A percentile compares a stretch with the other conserved stretches of the same genome.
These are phyloP conservation scores for Saccharomycopsis javanensis DNA, from an alignment of 805 yeast genomes.

Conservation along the genomic window DNA sequence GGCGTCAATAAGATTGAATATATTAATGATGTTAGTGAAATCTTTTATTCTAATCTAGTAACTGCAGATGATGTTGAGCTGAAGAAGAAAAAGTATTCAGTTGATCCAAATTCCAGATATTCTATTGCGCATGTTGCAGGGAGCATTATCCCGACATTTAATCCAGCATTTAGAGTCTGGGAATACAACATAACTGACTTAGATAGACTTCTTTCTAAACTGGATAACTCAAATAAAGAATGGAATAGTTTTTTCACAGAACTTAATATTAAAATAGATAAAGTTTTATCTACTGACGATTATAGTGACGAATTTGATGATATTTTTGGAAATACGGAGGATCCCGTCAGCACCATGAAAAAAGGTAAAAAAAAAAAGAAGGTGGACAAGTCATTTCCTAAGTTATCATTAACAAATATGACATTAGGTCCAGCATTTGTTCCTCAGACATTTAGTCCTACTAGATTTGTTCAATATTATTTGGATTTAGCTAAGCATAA, in stretches of 20 bases:
- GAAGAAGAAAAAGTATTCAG: conserved; percentile 18
- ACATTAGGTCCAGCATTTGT: conserved; percentile 69
- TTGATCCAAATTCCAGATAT: conserved; percentile 34
- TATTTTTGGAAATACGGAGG: conserved; percentile 19
- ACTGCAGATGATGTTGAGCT: not conserved
- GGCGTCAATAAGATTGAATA: conserved; percentile 49
- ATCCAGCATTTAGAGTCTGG: conserved; percentile 78
- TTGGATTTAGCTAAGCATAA: conserved; percentile 40
- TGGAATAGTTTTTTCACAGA: conserved; percentile 53
- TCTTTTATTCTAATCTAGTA: conserved; percentile 21
- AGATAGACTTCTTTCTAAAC: conserved; percentile 19
- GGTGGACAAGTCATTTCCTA: conserved; percentile 52
- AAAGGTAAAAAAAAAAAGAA: conserved; percentile 17
- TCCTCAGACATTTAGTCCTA: conserved; percentile 65
- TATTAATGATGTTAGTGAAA: conserved; percentile 47
- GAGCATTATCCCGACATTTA: conserved; percentile 75
- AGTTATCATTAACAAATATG: conserved; percentile 27
- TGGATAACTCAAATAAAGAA: not conserved
- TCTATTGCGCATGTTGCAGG: conserved; percentile 61
- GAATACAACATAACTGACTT: conserved; percentile 67
- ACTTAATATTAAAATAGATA: conserved; percentile 31
- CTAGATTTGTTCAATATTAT: conserved; percentile 62
- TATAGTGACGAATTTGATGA: conserved; percentile 18
- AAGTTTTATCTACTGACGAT: not conserved
- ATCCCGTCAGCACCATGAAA: not conserved